Conservation (phyloP, 768 basidiomycete genomes). For the Lactifluus rugatus region DNA sequence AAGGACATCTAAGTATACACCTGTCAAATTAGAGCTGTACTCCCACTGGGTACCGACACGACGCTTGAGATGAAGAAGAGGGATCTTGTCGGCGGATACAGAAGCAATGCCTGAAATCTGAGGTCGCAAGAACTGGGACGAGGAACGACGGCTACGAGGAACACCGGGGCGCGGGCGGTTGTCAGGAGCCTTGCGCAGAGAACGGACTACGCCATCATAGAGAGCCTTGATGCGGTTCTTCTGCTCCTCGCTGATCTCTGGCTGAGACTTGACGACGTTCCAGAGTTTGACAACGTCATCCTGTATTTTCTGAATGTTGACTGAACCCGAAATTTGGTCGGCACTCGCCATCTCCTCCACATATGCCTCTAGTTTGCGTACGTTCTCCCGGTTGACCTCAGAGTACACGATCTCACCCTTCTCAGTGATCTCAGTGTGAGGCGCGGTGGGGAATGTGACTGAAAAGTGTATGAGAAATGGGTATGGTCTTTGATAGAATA, state of each 20-base stretch:
- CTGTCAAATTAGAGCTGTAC: conserved; percentile 94
- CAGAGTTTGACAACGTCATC: conserved; percentile 94
- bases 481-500: conserved; percentile 12
- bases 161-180: too few species aligned
- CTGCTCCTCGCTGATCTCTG: conserved; percentile 94
- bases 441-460: conserved; percentile 99
- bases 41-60: conserved; percentile 87
- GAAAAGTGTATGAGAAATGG: neutral
- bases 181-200: conserved; percentile 73
- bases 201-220: conserved; percentile 93
- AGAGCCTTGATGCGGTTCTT: conserved; percentile 91
- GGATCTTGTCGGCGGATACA: conserved; percentile 82
- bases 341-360: conserved; percentile 98
- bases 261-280: conserved; percentile 95
- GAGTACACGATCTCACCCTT: conserved; percentile 94
- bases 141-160: conserved; percentile 78
- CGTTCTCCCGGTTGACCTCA: conserved; percentile 91
- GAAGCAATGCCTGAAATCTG: conserved; percentile 61
- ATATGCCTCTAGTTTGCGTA: conserved; percentile 95
- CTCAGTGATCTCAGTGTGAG: conserved; percentile 84
- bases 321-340: conserved; percentile 67
- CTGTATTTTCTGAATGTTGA: conserved; percentile 97
- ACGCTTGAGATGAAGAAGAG: conserved; percentile 92
- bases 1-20: conserved; percentile 91
- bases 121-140: conserved; percentile 95